Percentiles rank a stretch among this genome's conserved stretches.
These are phyloP conservation scores for Nitzschia palea DNA, from an alignment of 108 stramenopile genomes.

Conservation along the genomic window DNA sequence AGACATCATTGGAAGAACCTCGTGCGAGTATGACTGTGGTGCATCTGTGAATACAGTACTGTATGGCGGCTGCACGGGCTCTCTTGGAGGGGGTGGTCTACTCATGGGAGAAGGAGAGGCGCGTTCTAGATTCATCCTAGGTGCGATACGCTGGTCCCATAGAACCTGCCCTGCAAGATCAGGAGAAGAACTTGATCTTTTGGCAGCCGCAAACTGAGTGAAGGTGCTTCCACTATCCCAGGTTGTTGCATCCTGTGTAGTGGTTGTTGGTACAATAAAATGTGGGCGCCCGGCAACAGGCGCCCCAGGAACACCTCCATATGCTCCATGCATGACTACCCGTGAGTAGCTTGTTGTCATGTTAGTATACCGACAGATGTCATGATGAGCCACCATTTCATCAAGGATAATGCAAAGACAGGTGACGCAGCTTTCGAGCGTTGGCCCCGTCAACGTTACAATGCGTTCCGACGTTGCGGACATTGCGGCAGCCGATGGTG, in stretches of 20 bases:
- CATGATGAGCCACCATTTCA: slow-evolving; percentile 66
- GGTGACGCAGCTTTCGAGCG: slow-evolving; percentile 41
- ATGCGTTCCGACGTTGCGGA: slow-evolving; percentile 61
- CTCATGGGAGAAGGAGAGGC: neutral
- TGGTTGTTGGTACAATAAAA: neutral
- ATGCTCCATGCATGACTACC: slow-evolving; percentile 15
- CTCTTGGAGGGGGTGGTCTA: slow-evolving; percentile 6
- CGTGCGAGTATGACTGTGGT: slow-evolving; percentile 20
- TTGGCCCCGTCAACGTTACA: slow-evolving; percentile 70
- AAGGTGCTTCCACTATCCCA: slow-evolving; percentile 26
- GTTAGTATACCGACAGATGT: slow-evolving; percentile 73
- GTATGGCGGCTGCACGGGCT: slow-evolving; percentile 28
- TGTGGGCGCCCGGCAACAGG: slow-evolving; percentile 3
- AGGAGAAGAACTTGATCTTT: slow-evolving; percentile 30
- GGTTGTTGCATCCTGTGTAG: neutral
- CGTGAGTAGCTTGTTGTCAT: slow-evolving; percentile 81
- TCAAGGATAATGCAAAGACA: slow-evolving; percentile 60
- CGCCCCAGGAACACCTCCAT: slow-evolving; percentile 2
- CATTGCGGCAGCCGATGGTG: slow-evolving; percentile 8
- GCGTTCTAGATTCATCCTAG: neutral
- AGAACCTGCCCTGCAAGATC: slow-evolving; percentile 29
- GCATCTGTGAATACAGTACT: slow-evolving; percentile 11
- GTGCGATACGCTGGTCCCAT: slow-evolving; percentile 25
- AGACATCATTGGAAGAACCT: slow-evolving; percentile 26
- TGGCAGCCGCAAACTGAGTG: neutral